Evolutionary conservation across 2,329 filamentous ascomycete genomes (phyloP), one percentile per base, ranked within the genome.

Genomic region (Colletotrichum sp.): DNA sequence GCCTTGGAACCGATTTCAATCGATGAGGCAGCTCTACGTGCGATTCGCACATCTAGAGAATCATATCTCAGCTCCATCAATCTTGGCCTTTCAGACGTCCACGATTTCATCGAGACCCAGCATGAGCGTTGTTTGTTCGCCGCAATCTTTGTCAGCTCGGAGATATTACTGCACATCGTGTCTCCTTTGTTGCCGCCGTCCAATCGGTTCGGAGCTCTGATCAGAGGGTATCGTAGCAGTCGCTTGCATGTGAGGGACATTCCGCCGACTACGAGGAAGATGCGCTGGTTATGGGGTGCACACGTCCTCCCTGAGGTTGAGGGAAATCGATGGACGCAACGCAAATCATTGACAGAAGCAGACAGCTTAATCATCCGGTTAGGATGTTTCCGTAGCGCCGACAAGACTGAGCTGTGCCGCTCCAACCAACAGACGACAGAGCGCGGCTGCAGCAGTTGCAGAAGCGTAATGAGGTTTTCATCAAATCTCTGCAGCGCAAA

Each of bases 401-500:
- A 34, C 34, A 32, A 61, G 36, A 44, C 57, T 25, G 63, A 39
- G 48, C 64, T 36, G 70, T 57, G 48, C 65, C 34, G 34, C 59
- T 59, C 60, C 59, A 74, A 68, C 74, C 74, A 55, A 74, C 64
- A 55, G 28, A 16, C 64, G 39, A 27, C 16, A 39, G 22, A 66
- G 36, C 52, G 7, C 28, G 36, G 44, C 71, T 75, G 71, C 66
- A 71, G 61, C 30, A 52, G 70, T 39, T 76, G 74, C 71, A 76
- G 74, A 76, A 75, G 71, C 74, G 74, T 75, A 75, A 75, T 75
- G 60, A 71, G 60, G 9, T 25, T 25, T 48, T 59, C 66, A 68
- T 63, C 52, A 76, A 76, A 71, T 25, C 28, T 75, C 72, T 75
- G 74, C 74, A 75, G 32, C 22, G 60, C 32, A 39, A 75, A 69